Evolutionary conservation across 2,329 filamentous ascomycete genomes (phyloP).

Genomic region (Mycosphaerella sp.): DNA sequence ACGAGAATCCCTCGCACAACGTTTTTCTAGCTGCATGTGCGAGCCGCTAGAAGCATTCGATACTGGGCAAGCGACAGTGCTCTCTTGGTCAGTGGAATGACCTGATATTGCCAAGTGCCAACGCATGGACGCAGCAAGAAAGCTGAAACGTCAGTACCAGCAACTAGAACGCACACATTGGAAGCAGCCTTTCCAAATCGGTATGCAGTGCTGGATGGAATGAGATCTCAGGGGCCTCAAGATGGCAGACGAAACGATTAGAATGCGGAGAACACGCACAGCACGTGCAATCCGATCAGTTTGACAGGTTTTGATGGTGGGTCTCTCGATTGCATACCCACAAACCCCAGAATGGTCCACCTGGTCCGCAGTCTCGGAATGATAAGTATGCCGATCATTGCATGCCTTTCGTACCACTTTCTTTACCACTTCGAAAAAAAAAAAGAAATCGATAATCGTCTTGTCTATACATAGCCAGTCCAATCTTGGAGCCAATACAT

Average conservation of each 20-base stretch:
- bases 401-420: neutral
- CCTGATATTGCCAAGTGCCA: neutral
- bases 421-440: neutral
- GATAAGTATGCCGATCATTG: neutral
- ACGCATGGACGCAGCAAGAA: neutral
- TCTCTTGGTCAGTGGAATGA: neutral
- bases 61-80: neutral
- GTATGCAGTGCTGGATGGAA: neutral
- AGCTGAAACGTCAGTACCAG: neutral
- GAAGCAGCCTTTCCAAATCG: neutral
- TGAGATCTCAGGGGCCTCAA: neutral
- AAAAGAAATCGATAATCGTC: neutral
- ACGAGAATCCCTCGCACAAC: slow-evolving; percentile 10
- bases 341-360: neutral
- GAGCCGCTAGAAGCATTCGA: neutral
- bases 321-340: slow-evolving; percentile 1
- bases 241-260: neutral
- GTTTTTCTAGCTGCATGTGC: slow-evolving; percentile 9
- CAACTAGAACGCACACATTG: neutral
- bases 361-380: neutral
- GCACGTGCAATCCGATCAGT: slow-evolving; percentile 5
- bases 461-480: neutral
- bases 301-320: neutral
- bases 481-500: neutral
- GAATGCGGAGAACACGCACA: slow-evolving; percentile 10